phyloP scores from a whole-genome alignment of 2,329 filamentous ascomycete genomes.

The Aspergillus uvarum region DNA sequence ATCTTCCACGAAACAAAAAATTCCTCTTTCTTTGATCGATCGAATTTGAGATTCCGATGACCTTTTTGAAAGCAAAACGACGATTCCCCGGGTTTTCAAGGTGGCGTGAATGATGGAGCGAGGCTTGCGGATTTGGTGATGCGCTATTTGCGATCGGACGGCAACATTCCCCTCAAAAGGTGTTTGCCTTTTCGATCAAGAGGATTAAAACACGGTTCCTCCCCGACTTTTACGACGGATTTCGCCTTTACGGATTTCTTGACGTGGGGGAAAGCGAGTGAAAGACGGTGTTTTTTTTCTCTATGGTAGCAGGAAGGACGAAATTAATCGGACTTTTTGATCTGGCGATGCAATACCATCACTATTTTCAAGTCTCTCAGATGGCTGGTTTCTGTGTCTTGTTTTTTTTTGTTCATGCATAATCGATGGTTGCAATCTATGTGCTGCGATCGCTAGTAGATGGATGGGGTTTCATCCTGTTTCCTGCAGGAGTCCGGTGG shows the following conservation, averaged over 20 bases:
- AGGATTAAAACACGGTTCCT: background rate
- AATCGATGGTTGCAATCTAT: no score
- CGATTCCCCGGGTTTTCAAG: slow-evolving; percentile 7
- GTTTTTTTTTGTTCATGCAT: background rate
- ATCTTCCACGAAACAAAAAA: background rate
- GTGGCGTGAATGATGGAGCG: background rate
- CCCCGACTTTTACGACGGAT: background rate
- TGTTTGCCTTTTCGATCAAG: background rate
- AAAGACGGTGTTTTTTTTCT: background rate
- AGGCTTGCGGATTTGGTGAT: slow-evolving; percentile 2
- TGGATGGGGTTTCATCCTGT: background rate
- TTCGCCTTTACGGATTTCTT: background rate
- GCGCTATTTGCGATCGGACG: background rate
- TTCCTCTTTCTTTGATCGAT: background rate
- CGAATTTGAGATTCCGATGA: background rate
- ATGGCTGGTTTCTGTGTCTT: background rate
- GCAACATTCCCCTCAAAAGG: no score
- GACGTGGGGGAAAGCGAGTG: background rate
- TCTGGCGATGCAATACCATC: slow-evolving; percentile 6
- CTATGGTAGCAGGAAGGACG: background rate
- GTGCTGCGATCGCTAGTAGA: background rate
- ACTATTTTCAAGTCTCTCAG: slow-evolving; percentile 5
- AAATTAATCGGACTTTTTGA: background rate
- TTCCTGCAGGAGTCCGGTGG: slow-evolving; percentile 1
- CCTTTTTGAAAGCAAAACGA: slow-evolving; percentile 1